Percentiles rank a stretch among this genome's conserved stretches.
These are phyloP conservation scores for Phylloboletellus chloephorus DNA, from an alignment of 1,284 basidiomycete species.

Conservation along the genomic window DNA sequence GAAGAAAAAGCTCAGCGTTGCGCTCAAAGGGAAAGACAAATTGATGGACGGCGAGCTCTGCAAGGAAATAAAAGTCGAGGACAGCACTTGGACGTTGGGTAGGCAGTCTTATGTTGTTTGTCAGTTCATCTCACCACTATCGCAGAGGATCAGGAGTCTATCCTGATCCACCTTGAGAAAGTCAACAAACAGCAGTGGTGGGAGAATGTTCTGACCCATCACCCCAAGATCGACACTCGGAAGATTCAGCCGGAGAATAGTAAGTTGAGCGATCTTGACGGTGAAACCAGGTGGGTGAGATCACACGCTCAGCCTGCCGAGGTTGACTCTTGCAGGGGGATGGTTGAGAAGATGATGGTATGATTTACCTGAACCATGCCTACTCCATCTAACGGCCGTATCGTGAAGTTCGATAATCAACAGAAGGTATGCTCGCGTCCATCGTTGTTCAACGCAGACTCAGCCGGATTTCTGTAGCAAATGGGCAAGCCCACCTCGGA, in stretches of 20 bases:
- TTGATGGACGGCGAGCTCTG: slow-evolving; percentile 91
- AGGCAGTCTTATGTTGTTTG: slow-evolving; percentile 3
- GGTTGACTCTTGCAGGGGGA: slow-evolving; percentile 53
- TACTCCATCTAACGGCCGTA: slow-evolving; percentile 10
- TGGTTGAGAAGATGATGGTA: slow-evolving; percentile 99
- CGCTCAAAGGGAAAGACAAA: slow-evolving; percentile 79
- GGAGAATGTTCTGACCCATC: slow-evolving; percentile 93
- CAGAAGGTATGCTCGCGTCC: slow-evolving; percentile 64
- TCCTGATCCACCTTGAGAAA: slow-evolving; percentile 85
- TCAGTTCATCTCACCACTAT: slow-evolving; percentile 9
- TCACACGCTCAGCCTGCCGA: neutral
- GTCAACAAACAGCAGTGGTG: slow-evolving; percentile 90
- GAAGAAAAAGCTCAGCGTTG: slow-evolving; percentile 80
- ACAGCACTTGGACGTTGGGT: slow-evolving; percentile 97
- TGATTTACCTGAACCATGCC: slow-evolving; percentile 26
- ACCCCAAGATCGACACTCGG: slow-evolving; percentile 94
- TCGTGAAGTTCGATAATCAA: slow-evolving; percentile 86
- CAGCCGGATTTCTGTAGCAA: slow-evolving; percentile 51
- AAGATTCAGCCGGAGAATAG: slow-evolving; percentile 97
- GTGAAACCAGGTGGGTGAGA: slow-evolving; percentile 69
- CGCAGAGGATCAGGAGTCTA: slow-evolving; percentile 71
- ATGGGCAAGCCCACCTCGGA: slow-evolving; percentile 93
- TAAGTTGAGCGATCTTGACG: slow-evolving; percentile 93
- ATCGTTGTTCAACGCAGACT: neutral
- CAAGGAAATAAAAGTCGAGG: slow-evolving; percentile 91